These are phyloP conservation scores for Chrysanthemum seticuspe DNA, from an alignment of 129 eudicot genomes.

Conservation along the genomic window DNA sequence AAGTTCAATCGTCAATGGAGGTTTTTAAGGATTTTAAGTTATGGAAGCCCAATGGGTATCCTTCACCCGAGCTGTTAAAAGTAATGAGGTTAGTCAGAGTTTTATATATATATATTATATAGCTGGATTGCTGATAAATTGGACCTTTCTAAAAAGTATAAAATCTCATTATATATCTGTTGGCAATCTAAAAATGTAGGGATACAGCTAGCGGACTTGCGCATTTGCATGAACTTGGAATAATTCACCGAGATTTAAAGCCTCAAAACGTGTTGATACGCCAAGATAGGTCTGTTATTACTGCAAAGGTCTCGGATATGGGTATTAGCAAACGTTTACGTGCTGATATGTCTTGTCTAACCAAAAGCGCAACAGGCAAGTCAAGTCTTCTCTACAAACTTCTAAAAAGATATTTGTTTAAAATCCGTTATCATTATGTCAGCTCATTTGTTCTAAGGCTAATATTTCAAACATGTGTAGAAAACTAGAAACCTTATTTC, in stretches of 20 bases:
- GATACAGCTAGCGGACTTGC: slow-evolving; percentile 69
- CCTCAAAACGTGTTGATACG: slow-evolving; percentile 84
- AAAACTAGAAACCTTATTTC: background rate
- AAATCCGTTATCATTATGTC: background rate
- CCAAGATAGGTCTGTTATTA: slow-evolving; percentile 45
- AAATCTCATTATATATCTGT: background rate
- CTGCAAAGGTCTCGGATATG: slow-evolving; percentile 94
- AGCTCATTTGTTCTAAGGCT: background rate
- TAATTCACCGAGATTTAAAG: slow-evolving; percentile 81
- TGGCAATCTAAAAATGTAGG: slow-evolving; percentile 44
- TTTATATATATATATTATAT: background rate
- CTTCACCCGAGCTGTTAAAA: slow-evolving; percentile 67
- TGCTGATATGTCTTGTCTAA: slow-evolving; percentile 61
- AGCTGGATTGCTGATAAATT: background rate
- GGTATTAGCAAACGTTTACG: slow-evolving; percentile 86
- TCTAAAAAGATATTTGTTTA: background rate
- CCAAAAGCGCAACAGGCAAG: slow-evolving; percentile 78
- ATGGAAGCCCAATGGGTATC: slow-evolving; percentile 79
- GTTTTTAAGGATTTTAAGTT: slow-evolving; percentile 39
- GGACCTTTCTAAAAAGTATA: slow-evolving; percentile 1
- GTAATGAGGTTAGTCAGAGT: slow-evolving; percentile 68
- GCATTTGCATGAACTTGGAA: slow-evolving; percentile 89
- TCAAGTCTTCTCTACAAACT: slow-evolving; percentile 30
- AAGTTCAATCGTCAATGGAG: slow-evolving; percentile 25
- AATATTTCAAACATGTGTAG: background rate